A percentile compares a stretch with the other conserved stretches of the same genome.
These are phyloP conservation scores for Botrytis hyacinthi DNA, from an alignment of 2,329 filamentous ascomycete genomes.

Conservation along the genomic window DNA sequence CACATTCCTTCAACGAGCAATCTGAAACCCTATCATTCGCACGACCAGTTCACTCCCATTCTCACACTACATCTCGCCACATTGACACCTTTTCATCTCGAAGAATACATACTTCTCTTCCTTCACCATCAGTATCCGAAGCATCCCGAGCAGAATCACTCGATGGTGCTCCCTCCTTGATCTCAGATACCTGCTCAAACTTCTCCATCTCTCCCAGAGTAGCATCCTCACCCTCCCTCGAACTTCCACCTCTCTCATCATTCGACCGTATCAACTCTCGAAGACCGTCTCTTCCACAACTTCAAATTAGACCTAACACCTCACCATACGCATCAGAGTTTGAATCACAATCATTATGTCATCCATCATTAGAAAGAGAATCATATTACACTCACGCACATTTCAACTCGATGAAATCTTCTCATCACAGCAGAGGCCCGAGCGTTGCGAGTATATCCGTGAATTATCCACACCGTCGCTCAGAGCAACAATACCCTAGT, in stretches of 20 bases:
- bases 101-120: constrained; percentile 55
- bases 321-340: constrained; percentile 5
- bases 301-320: constrained; percentile 30
- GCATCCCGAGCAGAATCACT: constrained; percentile 55
- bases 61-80: constrained; percentile 22
- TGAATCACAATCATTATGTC: constrained; percentile 10
- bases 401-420: constrained; percentile 8
- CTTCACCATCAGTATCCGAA: constrained; percentile 63
- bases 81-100: constrained; percentile 37
- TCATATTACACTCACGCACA: constrained; percentile 22
- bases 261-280: constrained; percentile 27
- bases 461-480: constrained; percentile 8
- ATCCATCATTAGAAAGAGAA: constrained; percentile 28
- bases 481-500: constrained; percentile 21
- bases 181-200: constrained; percentile 66
- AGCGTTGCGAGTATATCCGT: constrained; percentile 20
- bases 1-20: constrained; percentile 37
- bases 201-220: constrained; percentile 57
- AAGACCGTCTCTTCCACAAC: constrained; percentile 35
- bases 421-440: constrained; percentile 29
- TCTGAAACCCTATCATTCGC: constrained; percentile 38
- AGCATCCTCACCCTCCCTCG: constrained; percentile 35
- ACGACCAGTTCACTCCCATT: constrained; percentile 26
- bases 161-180: constrained; percentile 64
- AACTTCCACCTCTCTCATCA: constrained; percentile 35